These are phyloP conservation scores for Chrysosphaeria jannelii DNA, from an alignment of 2,329 filamentous ascomycete species.

Conservation along the genomic window DNA sequence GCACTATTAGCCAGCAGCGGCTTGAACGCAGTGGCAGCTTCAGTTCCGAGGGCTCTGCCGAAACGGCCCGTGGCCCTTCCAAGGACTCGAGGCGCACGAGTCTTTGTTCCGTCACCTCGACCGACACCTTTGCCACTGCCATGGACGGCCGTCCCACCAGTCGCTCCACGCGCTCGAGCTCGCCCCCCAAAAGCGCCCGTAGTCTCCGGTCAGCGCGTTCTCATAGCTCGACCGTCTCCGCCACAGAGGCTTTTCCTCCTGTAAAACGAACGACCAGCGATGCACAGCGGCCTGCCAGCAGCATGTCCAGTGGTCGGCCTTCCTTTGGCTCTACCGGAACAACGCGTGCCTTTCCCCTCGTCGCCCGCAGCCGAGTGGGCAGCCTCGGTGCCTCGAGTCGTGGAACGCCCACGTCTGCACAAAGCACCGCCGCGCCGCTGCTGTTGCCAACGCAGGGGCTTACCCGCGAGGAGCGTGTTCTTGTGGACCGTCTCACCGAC, in stretches of 20 bases:
- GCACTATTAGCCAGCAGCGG: slow-evolving; percentile 31
- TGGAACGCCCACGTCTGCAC: too few relatives aligned
- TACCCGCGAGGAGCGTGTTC: slow-evolving; percentile 23
- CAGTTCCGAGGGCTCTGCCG: slow-evolving; percentile 27
- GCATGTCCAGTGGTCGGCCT: slow-evolving; percentile 17
- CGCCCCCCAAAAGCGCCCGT: slow-evolving; percentile 3
- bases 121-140: slow-evolving; percentile 20
- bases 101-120: slow-evolving; percentile 5
- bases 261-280: neutral
- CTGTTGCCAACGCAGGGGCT: too few relatives aligned
- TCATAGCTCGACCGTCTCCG: neutral
- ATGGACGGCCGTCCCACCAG: slow-evolving; percentile 16
- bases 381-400: slow-evolving; percentile 1
- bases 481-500: slow-evolving; percentile 28
- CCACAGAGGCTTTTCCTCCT: neutral
- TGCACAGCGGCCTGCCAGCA: slow-evolving; percentile 13
- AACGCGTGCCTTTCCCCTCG: slow-evolving; percentile 28
- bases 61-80: slow-evolving; percentile 23
- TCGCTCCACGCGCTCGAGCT: slow-evolving; percentile 9
- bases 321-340: slow-evolving; percentile 27
- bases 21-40: slow-evolving; percentile 21
- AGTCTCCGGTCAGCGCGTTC: too few relatives aligned
- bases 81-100: slow-evolving; percentile 4
- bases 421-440: too few relatives aligned
- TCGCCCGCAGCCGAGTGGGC: slow-evolving; percentile 7